phyloP scores from a whole-genome alignment of 2,329 filamentous ascomycete genomes.

The Fusarium tricinctum region DNA sequence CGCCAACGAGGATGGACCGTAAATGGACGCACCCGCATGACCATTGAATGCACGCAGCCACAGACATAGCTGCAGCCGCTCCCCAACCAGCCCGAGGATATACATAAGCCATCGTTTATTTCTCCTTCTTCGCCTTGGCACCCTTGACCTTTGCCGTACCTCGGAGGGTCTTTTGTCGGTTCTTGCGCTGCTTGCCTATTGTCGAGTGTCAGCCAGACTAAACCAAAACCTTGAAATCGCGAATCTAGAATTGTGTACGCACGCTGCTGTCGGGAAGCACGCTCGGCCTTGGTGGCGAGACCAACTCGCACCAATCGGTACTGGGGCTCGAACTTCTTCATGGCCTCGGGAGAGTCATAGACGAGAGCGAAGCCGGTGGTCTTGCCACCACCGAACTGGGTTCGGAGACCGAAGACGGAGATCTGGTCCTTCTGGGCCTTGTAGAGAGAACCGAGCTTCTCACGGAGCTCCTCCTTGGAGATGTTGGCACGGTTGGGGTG shows the following conservation, averaged over 20 bases:
- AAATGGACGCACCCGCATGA: slow-evolving; percentile 49
- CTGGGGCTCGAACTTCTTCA: slow-evolving; percentile 99
- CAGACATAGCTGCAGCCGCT: slow-evolving; percentile 35
- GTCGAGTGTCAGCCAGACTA: slow-evolving; percentile 32
- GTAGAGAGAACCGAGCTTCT: slow-evolving; percentile 95
- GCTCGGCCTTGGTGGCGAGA: slow-evolving; percentile 94
- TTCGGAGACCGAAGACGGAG: slow-evolving; percentile 98
- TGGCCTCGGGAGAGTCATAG: slow-evolving; percentile 97
- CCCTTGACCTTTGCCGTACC: slow-evolving; percentile 99
- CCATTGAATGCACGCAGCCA: slow-evolving; percentile 51
- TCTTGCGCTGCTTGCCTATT: slow-evolving; percentile 99
- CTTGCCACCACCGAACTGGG: slow-evolving; percentile 99
- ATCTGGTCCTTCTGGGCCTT: slow-evolving; percentile 98
- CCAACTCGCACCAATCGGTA: slow-evolving; percentile 97
- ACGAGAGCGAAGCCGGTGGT: slow-evolving; percentile 98
- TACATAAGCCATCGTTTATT: slow-evolving; percentile 70
- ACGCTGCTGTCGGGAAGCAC: slow-evolving; percentile 98
- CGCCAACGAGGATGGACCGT: slow-evolving; percentile 41
- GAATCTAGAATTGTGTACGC: slow-evolving; percentile 65
- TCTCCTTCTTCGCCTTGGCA: slow-evolving; percentile 93
- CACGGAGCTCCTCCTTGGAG: slow-evolving; percentile 98
- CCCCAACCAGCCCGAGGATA: slow-evolving; percentile 51
- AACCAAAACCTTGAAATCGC: slow-evolving; percentile 2
- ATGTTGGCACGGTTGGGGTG: slow-evolving; percentile 99
- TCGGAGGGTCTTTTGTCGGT: slow-evolving; percentile 98